Evolutionary conservation across 768 basidiomycete species (phyloP).

Genomic region (Pilatotrama ljubarskyi): DNA sequence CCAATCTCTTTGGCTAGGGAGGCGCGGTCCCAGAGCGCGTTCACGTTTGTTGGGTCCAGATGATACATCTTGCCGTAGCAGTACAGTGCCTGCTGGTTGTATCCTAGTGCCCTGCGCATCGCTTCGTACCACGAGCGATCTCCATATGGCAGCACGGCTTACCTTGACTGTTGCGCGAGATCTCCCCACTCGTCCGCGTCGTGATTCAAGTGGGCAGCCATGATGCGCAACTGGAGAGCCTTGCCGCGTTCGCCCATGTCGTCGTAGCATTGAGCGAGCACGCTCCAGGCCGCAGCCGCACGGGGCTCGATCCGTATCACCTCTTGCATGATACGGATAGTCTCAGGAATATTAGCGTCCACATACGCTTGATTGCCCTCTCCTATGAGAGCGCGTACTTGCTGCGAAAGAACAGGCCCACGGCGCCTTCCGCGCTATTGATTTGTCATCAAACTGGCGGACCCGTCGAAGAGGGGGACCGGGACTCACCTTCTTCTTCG

Average conservation of each 20-base stretch:
- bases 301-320: conserved; percentile 93
- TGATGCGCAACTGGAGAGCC: conserved; percentile 80
- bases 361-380: conserved; percentile 88
- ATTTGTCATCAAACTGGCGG: background rate
- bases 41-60: conserved; percentile 78
- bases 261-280: conserved; percentile 81
- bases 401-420: conserved; percentile 63
- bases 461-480: conserved; percentile 23
- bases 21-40: conserved; percentile 89
- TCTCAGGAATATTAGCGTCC: conserved; percentile 61
- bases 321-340: conserved; percentile 83
- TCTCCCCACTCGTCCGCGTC: conserved; percentile 89
- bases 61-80: conserved; percentile 84
- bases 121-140: too few species aligned
- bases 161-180: conserved; percentile 72
- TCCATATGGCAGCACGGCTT: too few species aligned
- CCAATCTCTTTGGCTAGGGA: conserved; percentile 75
- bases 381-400: conserved; percentile 75
- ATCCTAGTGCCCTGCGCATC: conserved; percentile 64
- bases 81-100: conserved; percentile 87
- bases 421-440: conserved; percentile 43
- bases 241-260: conserved; percentile 69
- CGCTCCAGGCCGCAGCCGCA: conserved; percentile 81
- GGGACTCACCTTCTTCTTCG: conserved; percentile 45
- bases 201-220: conserved; percentile 85